Conservation (phyloP, 768 basidiomycete genomes). For the Albatrellus ellisii region DNA sequence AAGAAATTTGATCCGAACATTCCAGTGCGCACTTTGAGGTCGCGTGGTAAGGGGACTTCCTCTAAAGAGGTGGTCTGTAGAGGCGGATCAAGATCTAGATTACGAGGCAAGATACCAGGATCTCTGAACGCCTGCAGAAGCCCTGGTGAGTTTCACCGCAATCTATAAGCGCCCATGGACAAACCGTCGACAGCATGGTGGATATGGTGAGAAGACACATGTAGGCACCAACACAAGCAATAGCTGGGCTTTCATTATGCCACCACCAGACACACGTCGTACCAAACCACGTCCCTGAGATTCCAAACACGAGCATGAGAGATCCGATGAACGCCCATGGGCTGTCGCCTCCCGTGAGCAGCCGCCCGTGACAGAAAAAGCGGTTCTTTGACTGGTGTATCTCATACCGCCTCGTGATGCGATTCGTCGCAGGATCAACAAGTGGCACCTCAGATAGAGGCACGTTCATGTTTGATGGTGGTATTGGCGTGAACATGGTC, state of each 20-base stretch:
- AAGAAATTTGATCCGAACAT: slow-evolving; percentile 34
- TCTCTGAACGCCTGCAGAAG: slow-evolving; percentile 54
- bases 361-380: slow-evolving; percentile 59
- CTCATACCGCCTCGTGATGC: slow-evolving; percentile 41
- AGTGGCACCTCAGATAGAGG: slow-evolving; percentile 23
- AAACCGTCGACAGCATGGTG: slow-evolving; percentile 66
- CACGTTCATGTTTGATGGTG: slow-evolving; percentile 12
- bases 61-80: slow-evolving; percentile 45
- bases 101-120: slow-evolving; percentile 81
- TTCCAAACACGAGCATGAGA: slow-evolving; percentile 43
- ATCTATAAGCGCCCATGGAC: slow-evolving; percentile 17
- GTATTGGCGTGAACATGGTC: slow-evolving; percentile 8
- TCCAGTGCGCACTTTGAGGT: slow-evolving; percentile 67
- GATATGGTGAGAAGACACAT: slow-evolving; percentile 54
- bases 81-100: slow-evolving; percentile 79
- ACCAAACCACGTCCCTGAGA: slow-evolving; percentile 77
- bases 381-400: slow-evolving; percentile 60
- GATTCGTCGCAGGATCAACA: slow-evolving; percentile 22
- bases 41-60: slow-evolving; percentile 63
- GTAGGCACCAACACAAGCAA: slow-evolving; percentile 53
- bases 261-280: slow-evolving; percentile 89
- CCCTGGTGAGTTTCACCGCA: slow-evolving; percentile 14
- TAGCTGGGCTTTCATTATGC: slow-evolving; percentile 59
- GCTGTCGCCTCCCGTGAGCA: slow-evolving; percentile 79
- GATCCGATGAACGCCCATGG: slow-evolving; percentile 69